Conservation (phyloP, 306 rosid genomes). For the Canavalia ensiformis region DNA sequence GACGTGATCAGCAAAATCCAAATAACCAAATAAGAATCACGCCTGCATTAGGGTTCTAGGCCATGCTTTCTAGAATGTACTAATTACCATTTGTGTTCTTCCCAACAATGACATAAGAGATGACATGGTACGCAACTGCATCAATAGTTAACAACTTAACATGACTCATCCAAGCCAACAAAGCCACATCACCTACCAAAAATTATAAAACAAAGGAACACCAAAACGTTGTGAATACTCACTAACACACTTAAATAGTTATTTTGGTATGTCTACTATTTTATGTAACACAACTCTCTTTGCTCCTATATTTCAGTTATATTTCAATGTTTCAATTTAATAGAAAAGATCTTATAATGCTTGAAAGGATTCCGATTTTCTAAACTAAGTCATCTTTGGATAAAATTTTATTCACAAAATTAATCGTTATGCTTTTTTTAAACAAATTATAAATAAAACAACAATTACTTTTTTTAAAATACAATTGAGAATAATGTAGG, state of each 20-base stretch:
- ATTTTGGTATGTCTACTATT: neutral
- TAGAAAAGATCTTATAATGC: neutral
- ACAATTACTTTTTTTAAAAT: too few species aligned
- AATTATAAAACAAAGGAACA: neutral
- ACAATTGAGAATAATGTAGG: too few species aligned
- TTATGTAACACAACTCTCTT: too few species aligned
- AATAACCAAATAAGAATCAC: neutral
- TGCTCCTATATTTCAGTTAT: too few species aligned
- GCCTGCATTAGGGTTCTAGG: conserved; percentile 15
- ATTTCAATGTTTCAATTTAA: too few species aligned
- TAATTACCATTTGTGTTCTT: neutral
- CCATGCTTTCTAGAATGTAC: neutral
- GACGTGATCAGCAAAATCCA: conserved; percentile 34
- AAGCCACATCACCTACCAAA: neutral
- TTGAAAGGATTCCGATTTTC: too few species aligned
- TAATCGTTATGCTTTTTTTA: too few species aligned
- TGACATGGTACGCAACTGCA: conserved; percentile 48
- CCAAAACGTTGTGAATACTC: neutral
- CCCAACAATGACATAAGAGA: conserved; percentile 27
- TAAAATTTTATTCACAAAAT: too few species aligned
- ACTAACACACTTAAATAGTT: neutral
- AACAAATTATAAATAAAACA: too few species aligned
- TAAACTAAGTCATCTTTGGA: too few species aligned
- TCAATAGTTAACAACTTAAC: conserved; percentile 9
- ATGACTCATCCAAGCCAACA: conserved; percentile 15